Conservation (phyloP, 2,329 filamentous ascomycete genomes). For the Talaromyces sp. region DNA sequence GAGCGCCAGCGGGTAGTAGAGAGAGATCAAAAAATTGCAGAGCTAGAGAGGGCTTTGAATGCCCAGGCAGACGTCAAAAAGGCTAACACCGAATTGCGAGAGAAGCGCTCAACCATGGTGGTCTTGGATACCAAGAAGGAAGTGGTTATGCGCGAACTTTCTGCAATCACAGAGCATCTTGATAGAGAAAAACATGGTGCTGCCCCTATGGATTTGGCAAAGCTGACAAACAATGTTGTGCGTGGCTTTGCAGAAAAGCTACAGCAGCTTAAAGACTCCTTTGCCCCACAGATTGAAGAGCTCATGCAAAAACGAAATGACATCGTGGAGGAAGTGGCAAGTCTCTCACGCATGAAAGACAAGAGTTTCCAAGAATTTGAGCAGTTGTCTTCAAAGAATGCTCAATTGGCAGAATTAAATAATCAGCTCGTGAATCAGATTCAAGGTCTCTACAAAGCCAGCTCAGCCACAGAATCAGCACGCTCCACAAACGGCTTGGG, state of each 20-base stretch:
- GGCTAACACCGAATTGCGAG: conserved; percentile 78
- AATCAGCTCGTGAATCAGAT: conserved; percentile 93
- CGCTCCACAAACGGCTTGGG: conserved; percentile 52
- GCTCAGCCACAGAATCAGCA: conserved; percentile 30
- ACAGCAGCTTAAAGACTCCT: conserved; percentile 72
- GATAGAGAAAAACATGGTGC: conserved; percentile 79
- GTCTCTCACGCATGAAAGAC: conserved; percentile 78
- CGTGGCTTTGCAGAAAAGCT: conserved; percentile 59
- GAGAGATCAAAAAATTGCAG: conserved; percentile 77
- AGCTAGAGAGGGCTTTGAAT: conserved; percentile 61
- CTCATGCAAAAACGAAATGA: conserved; percentile 83
- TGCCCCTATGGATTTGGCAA: conserved; percentile 70
- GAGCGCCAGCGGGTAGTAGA: conserved; percentile 82
- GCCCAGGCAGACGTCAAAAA: conserved; percentile 61
- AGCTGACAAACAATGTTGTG: conserved; percentile 59
- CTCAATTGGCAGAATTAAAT: conserved; percentile 89
- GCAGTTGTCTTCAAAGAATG: conserved; percentile 88
- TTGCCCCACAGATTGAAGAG: conserved; percentile 70
- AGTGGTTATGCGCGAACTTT: conserved; percentile 87
- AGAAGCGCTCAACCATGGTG: conserved; percentile 94
- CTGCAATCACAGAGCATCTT: conserved; percentile 82
- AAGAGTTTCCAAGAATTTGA: conserved; percentile 94
- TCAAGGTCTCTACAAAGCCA: conserved; percentile 84
- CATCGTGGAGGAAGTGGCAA: conserved; percentile 76
- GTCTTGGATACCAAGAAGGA: conserved; percentile 91